These are phyloP conservation scores for Epichloe festucae DNA, from an alignment of 2,329 filamentous ascomycete genomes.

Conservation along the genomic window DNA sequence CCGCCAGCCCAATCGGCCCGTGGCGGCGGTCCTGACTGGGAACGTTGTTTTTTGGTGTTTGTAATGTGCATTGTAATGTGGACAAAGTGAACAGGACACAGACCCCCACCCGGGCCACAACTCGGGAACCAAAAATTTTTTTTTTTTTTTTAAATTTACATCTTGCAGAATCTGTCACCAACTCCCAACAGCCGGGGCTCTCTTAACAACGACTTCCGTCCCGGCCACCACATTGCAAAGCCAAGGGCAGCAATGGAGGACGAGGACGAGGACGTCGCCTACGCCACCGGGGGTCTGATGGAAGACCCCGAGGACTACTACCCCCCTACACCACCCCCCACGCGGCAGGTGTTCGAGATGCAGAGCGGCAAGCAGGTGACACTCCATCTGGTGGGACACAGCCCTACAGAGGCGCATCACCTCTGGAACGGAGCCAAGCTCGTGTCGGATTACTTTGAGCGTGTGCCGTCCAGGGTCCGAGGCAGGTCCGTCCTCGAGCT, in stretches of 20 bases:
- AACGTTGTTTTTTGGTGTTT: too few species aligned
- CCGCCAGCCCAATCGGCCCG: too few species aligned
- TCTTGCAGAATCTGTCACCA: too few species aligned
- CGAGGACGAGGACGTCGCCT: conserved; percentile 21
- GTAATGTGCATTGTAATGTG: too few species aligned
- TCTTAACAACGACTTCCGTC: too few species aligned
- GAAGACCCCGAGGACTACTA: conserved; percentile 72
- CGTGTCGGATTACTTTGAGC: conserved; percentile 66
- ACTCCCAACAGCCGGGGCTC: too few species aligned
- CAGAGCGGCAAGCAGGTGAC: conserved; percentile 50
- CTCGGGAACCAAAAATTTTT: too few species aligned
- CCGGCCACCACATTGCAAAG: background rate
- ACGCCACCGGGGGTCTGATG: conserved; percentile 47
- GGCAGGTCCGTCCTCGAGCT: conserved; percentile 71
- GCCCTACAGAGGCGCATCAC: conserved; percentile 78
- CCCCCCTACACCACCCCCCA: conserved; percentile 65
- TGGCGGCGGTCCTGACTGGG: too few species aligned
- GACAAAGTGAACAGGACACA: too few species aligned
- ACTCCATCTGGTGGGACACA: conserved; percentile 74
- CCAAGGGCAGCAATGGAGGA: conserved; percentile 12
- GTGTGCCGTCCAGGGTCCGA: conserved; percentile 47
- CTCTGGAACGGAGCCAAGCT: conserved; percentile 85
- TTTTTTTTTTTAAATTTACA: too few species aligned
- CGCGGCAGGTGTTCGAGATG: conserved; percentile 58
- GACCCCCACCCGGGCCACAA: too few species aligned